Conservation (phyloP, 1,284 basidiomycete species). For the Cutaneotrichosporon spelunceum region DNA sequence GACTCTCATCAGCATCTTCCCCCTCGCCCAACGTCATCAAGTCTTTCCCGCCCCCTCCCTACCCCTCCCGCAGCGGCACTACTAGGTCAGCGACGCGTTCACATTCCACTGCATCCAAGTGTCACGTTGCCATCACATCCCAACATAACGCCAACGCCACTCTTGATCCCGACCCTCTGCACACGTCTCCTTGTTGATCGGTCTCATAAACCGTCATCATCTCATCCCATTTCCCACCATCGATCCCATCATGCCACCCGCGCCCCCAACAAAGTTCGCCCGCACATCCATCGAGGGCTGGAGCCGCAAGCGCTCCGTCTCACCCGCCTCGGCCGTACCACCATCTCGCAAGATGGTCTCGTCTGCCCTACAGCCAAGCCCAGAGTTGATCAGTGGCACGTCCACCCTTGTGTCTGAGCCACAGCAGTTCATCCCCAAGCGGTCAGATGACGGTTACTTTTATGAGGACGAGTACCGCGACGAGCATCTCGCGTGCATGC, state of each 20-base stretch:
- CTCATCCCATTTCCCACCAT: neutral
- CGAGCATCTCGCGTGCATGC: conserved; percentile 91
- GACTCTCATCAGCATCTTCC: conserved; percentile 5
- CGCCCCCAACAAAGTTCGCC: conserved; percentile 39
- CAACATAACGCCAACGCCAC: conserved; percentile 8
- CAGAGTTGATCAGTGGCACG: conserved; percentile 3
- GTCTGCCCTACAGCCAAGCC: conserved; percentile 3
- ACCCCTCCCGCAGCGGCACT: neutral
- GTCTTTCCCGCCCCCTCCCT: neutral
- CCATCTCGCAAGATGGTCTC: conserved; percentile 21
- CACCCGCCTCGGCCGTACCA: conserved; percentile 28
- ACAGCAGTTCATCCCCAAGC: conserved; percentile 16
- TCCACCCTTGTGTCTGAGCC: neutral
- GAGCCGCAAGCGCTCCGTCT: conserved; percentile 44
- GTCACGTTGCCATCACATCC: conserved; percentile 10
- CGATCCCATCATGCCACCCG: conserved; percentile 38
- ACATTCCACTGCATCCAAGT: conserved; percentile 11
- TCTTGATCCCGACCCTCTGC: conserved; percentile 1
- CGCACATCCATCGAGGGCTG: conserved; percentile 44
- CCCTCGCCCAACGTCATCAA: neutral
- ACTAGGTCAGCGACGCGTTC: conserved; percentile 11
- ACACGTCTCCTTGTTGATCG: conserved; percentile 1
- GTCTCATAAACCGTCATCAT: conserved; percentile 6
- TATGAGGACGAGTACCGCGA: conserved; percentile 91
- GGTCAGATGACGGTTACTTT: conserved; percentile 50